Conservation (phyloP, 116 monocot genomes). For the Cymodocea nodosa region DNA sequence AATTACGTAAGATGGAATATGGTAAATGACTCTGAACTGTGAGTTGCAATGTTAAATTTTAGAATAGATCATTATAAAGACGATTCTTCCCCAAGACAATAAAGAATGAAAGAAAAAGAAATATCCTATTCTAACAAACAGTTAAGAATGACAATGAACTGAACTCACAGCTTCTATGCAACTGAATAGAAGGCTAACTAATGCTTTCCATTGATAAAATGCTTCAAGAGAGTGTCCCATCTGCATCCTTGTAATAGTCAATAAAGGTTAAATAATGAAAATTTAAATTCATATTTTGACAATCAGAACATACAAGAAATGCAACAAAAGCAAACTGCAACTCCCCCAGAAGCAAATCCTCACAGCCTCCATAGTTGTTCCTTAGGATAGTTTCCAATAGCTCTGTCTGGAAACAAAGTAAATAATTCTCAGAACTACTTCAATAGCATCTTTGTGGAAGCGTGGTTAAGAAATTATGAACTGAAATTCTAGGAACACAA, state of each 20-base stretch:
- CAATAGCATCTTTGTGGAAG: neutral
- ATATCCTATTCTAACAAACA: neutral
- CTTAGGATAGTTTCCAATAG: conserved; percentile 68
- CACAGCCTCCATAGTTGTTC: conserved; percentile 52
- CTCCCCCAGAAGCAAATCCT: conserved; percentile 80
- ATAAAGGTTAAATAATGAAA: neutral
- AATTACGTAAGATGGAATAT: neutral
- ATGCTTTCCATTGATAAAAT: conserved; percentile 92
- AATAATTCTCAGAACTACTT: neutral
- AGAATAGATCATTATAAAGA: neutral
- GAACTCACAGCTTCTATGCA: conserved; percentile 85
- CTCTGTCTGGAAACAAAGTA: conserved; percentile 33
- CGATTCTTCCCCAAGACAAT: too few species aligned
- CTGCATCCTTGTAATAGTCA: conserved; percentile 24
- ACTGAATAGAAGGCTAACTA: conserved; percentile 70
- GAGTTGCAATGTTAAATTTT: neutral
- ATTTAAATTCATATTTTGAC: neutral
- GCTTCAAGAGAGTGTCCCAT: conserved; percentile 98
- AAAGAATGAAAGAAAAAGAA: too few species aligned
- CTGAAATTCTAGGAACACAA: too few species aligned
- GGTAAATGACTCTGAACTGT: neutral
- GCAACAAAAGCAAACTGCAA: conserved; percentile 88
- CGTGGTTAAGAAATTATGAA: too few species aligned
- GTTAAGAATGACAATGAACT: neutral
- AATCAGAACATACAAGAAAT: conserved; percentile 61